Conservation (phyloP, 73 alveolate species). For the Paraurostyla sp. region DNA sequence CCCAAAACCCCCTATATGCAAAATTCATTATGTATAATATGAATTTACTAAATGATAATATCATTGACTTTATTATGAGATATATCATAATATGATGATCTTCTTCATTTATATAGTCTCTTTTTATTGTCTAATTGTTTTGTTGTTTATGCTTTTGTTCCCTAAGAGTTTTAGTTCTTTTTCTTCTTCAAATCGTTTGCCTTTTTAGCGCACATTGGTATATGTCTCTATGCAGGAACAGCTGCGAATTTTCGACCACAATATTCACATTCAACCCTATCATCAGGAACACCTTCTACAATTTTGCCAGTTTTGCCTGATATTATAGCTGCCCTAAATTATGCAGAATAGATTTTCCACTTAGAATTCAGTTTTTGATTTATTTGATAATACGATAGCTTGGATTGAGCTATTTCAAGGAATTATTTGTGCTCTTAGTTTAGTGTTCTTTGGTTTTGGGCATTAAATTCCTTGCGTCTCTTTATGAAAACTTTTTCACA, state of each 20-base stretch:
- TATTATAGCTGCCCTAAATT: slow-evolving; percentile 22
- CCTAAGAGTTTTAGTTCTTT: too few relatives aligned
- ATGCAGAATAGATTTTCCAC: slow-evolving; percentile 7
- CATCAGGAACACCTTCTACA: slow-evolving; percentile 38
- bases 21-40: too few relatives aligned
- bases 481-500: slow-evolving; percentile 32
- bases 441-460: not conserved
- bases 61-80: too few relatives aligned
- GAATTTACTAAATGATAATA: too few relatives aligned
- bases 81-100: too few relatives aligned
- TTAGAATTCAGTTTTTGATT: not conserved
- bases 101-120: too few relatives aligned
- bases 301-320: not conserved
- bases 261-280: slow-evolving; percentile 26
- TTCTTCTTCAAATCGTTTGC: not conserved
- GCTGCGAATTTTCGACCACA: slow-evolving; percentile 25
- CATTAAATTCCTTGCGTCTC: not conserved
- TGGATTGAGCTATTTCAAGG: not conserved
- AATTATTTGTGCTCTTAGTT: not conserved
- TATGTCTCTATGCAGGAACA: not conserved
- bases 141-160: too few relatives aligned
- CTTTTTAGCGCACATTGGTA: not conserved
- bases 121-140: too few relatives aligned
- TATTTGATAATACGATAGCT: not conserved
- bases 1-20: too few relatives aligned